A percentile compares a stretch with the other conserved stretches of the same genome.
Evolutionary conservation across 2,329 filamentous ascomycete genomes (phyloP).

Genomic region (Aspergillus intermedius): DNA sequence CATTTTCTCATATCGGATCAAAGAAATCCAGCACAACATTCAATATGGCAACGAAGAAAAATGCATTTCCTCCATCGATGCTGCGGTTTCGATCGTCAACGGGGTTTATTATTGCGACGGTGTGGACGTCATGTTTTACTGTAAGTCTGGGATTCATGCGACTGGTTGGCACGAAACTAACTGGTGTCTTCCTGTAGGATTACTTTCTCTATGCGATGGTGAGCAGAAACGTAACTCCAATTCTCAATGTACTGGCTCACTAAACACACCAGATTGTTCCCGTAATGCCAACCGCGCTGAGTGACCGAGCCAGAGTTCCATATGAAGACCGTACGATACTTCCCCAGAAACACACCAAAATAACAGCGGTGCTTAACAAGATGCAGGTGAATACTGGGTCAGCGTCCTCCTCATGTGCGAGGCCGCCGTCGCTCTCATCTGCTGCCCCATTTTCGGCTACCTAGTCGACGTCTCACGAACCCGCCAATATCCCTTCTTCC

Average conservation of each 20-base stretch:
- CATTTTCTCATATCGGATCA: background rate
- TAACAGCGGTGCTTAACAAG: background rate
- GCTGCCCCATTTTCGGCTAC: conserved; percentile 24
- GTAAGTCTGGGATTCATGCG: conserved; percentile 9
- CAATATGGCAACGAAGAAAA: background rate
- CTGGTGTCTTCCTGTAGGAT: conserved; percentile 11
- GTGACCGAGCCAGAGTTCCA: conserved; percentile 17
- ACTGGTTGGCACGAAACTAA: background rate
- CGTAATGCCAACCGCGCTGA: conserved; percentile 22
- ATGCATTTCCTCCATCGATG: conserved; percentile 16
- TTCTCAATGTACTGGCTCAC: background rate
- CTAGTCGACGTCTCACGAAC: conserved; percentile 27
- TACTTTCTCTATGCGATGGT: conserved; percentile 27
- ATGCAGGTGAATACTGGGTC: conserved; percentile 23
- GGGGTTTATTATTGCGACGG: conserved; percentile 53
- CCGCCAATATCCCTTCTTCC: conserved; percentile 52
- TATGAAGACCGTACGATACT: conserved; percentile 19
- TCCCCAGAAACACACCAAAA: background rate
- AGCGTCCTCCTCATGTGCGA: conserved; percentile 25
- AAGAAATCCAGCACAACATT: too few relatives aligned
- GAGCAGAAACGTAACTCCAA: conserved; percentile 2
- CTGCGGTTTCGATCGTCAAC: conserved; percentile 53
- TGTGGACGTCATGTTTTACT: conserved; percentile 34
- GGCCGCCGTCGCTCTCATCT: conserved; percentile 19
- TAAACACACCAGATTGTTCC: conserved; percentile 19